Percentiles rank a stretch among this genome's conserved stretches.
Conservation (phyloP, 2,329 filamentous ascomycete species). For the Phyllosticta citrichinensis region DNA sequence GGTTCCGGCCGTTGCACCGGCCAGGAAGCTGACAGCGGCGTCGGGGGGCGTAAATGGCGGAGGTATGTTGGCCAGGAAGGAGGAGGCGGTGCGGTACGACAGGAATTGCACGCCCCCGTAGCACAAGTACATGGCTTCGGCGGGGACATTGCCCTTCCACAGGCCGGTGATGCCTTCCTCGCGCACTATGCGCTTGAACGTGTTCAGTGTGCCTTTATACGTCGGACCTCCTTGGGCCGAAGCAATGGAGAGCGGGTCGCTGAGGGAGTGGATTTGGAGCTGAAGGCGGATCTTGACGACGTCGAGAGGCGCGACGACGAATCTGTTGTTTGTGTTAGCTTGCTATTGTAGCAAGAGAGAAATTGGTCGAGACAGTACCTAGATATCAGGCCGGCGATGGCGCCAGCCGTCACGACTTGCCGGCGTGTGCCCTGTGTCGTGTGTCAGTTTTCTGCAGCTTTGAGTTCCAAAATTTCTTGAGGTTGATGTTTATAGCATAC, state of each 20-base stretch:
- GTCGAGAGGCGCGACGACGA: conserved; percentile 89
- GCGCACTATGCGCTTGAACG: conserved; percentile 63
- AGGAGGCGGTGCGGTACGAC: conserved; percentile 66
- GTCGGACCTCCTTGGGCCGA: conserved; percentile 40
- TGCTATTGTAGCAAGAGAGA: neutral
- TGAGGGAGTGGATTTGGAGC: conserved; percentile 77
- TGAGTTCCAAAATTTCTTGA: neutral
- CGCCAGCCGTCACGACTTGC: conserved; percentile 57
- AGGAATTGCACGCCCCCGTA: conserved; percentile 89
- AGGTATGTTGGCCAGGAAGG: conserved; percentile 50
- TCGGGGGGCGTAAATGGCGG: conserved; percentile 45
- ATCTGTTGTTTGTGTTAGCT: conserved; percentile 41
- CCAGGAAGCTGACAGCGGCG: conserved; percentile 67
- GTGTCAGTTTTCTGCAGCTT: conserved; percentile 12
- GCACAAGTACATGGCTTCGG: conserved; percentile 85
- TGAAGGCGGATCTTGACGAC: conserved; percentile 97
- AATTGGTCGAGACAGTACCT: conserved; percentile 43
- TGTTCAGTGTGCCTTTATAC: conserved; percentile 69
- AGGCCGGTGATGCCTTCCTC: conserved; percentile 76
- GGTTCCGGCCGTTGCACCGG: conserved; percentile 74
- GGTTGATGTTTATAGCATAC: conserved; percentile 26
- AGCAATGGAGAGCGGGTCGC: conserved; percentile 50
- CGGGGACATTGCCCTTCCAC: conserved; percentile 97
- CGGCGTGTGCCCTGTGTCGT: conserved; percentile 49
- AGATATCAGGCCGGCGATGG: conserved; percentile 73